Conservation (phyloP, 2,329 filamentous ascomycete genomes). For the Stagonosporopsis tanaceti region DNA sequence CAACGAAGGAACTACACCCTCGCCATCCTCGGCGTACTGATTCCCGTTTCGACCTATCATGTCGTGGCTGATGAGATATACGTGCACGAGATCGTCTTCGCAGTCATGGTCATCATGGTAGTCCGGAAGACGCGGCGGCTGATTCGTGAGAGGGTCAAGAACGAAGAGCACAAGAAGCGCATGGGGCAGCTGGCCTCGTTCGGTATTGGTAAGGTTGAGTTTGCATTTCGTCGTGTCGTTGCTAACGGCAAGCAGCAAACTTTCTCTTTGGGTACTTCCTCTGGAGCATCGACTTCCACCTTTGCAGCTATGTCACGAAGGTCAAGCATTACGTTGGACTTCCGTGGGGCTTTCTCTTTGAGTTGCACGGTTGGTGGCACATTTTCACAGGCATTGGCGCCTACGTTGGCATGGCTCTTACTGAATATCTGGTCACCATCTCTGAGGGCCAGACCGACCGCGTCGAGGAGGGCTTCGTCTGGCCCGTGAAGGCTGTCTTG, state of each 20-base stretch:
- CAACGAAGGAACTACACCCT: conserved; percentile 37
- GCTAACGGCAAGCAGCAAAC: conserved; percentile 40
- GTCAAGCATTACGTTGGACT: conserved; percentile 59
- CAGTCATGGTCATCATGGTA: conserved; percentile 53
- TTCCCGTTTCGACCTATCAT: conserved; percentile 48
- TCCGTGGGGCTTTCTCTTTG: conserved; percentile 64
- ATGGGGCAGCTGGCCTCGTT: conserved; percentile 38
- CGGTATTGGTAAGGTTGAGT: conserved; percentile 35
- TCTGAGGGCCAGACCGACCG: conserved; percentile 36
- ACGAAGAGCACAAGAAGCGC: conserved; percentile 29
- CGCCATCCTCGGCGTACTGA: conserved; percentile 39
- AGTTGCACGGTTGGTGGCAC: conserved; percentile 72
- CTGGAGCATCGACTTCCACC: conserved; percentile 66
- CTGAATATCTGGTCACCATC: conserved; percentile 48
- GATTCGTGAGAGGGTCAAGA: conserved; percentile 38
- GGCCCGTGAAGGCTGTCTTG: conserved; percentile 45
- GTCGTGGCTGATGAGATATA: conserved; percentile 52
- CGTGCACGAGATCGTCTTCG: conserved; percentile 50
- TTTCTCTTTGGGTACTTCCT: conserved; percentile 61
- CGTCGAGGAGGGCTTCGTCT: conserved; percentile 47
- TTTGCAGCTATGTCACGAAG: conserved; percentile 58
- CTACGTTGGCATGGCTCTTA: conserved; percentile 50
- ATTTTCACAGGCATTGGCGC: conserved; percentile 66
- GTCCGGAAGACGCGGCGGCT: conserved; percentile 37
- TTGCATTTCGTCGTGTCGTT: background rate